Base-by-base conservation (phyloP, 345 rosid genomes). In the Eutrema japonicum region DNA sequence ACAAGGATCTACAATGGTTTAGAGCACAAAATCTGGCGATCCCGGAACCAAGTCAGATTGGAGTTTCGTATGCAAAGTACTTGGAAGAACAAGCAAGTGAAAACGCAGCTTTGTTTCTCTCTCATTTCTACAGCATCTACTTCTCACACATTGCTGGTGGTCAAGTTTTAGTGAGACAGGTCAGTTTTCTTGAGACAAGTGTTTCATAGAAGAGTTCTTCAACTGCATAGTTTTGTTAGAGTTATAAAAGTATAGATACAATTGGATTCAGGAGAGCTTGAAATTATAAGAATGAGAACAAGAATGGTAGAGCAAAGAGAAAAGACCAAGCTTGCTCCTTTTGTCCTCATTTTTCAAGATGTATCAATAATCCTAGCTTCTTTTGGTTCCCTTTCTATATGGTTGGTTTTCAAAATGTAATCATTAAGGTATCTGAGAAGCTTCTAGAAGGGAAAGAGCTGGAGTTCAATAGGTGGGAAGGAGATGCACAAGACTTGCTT, bases 111-210 rank as follows among this genome's bases (percentile, higher is more conserved):
- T 69, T 85, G 81, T 91, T 91, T 80, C 85, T 94, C 29, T 77
- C 85, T 79, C 96, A 94, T 85, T 91, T 87, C 81, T 94, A 91
- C 85, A 94, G 81, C 71, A 86, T 94, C 64, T 91, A 91, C 77
- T 94, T 94, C 73, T 88, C 97, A 0, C 98, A 94, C 66, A 84
- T 89, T 71, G 92, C 90, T 9, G 97, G 93, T 27, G 93, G 97
- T 77, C 92, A 87, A 77, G 97, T 88, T 73, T 86, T 94, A 3
- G 78, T 63, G 51, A 89, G 76, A 73, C 80, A 85, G 95, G 98
- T 94, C 47, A 42, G 66, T 52, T 66, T 55, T 60, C 71, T 58
- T 18, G 36, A 41, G 48, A 63, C 40, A 55, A 58, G 40, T 58
- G 14, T 38, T 66, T 40, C 30, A 47, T 26, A 46, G 10, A 69